Evolutionary conservation across 164 flowering plant genomes (phyloP), one percentile per base, ranked within the genome.

Genomic region (Pachysandra terminalis): DNA sequence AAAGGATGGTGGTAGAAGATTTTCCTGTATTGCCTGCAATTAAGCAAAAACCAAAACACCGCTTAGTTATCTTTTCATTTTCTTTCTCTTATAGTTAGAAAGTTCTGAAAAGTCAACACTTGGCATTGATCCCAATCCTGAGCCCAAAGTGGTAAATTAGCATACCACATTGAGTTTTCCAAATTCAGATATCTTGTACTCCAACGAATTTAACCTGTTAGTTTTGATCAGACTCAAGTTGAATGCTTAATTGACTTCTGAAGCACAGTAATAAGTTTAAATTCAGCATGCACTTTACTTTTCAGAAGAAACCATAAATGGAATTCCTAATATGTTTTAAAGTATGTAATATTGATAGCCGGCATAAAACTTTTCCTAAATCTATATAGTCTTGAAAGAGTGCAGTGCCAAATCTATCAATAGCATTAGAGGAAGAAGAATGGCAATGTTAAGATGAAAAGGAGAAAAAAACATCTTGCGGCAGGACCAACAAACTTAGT

Each of bases 11-110:
- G 97, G 97, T 73, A 91, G 77, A 61, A 88, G 82, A 21, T 61
- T 71, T 65, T 81, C 90, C 66, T 91, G 97, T 71, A 87, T 88
- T 51, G 72, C 92, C 97, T 91, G 83, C 73, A 81, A 68, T 19
- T 21, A 64, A 41, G 48, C 55, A 52, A 70, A 54, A 63, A 55
- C 2, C 2, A 56, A 51, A 56, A 52, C n/a, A 71, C 12, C 40
- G 10, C n/a, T 58, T 27, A 1, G 28, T 23, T 59, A 16, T 45
- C 49, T 41, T 21, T 45, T 21, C 24, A 3, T 17, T 19, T 15
- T 9, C 21, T 60, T 23, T n/a, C 7, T 32, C 13, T 32, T 68
- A 19, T 26, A 26, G n/a, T 5, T 21, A 57, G 19, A 19, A 16
- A 55, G 15, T 51, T 64, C 22, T 9, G 9, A 56, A 64, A 67